Percentiles rank a stretch among this genome's conserved stretches.
phyloP scores from a whole-genome alignment of 352 stramenopile genomes.

The Elongisporangium anandrum region DNA sequence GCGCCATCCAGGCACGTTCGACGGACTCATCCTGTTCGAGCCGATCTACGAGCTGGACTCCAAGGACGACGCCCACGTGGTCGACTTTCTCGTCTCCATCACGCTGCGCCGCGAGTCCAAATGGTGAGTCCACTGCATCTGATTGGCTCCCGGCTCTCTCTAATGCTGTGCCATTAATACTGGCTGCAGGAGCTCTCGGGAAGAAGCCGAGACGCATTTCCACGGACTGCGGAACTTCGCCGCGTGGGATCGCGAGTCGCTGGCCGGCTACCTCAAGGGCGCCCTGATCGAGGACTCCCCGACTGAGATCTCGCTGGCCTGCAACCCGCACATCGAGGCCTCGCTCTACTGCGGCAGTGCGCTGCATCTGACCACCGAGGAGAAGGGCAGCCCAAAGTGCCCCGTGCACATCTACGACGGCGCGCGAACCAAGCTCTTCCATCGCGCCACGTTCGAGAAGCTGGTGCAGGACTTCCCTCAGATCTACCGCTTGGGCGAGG shows the following conservation, averaged over 20 bases:
- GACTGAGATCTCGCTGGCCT: constrained; percentile 18
- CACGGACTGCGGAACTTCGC: constrained; percentile 32
- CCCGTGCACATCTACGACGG: constrained; percentile 17
- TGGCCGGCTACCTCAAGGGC: constrained; percentile 28
- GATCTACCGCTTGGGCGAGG: constrained; percentile 19
- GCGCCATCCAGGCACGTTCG: constrained; percentile 36
- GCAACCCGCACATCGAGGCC: constrained; percentile 32
- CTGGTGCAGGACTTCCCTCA: constrained; percentile 15
- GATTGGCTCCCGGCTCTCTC: not conserved
- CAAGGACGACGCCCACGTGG: not conserved
- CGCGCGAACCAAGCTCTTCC: constrained; percentile 26
- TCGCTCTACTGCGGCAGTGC: constrained; percentile 23
- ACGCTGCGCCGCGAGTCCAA: constrained; percentile 26
- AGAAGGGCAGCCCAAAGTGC: constrained; percentile 14
- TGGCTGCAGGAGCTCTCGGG: constrained; percentile 16
- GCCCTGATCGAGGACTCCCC: constrained; percentile 13
- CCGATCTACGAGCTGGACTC: constrained; percentile 20
- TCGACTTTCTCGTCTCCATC: constrained; percentile 31
- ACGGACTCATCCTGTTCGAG: constrained; percentile 43
- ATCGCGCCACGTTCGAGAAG: constrained; percentile 9
- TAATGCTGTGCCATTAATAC: not conserved
- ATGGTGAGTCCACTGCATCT: constrained; percentile 1
- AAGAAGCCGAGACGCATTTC: constrained; percentile 22
- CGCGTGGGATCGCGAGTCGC: constrained; percentile 26
- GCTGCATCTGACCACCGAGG: constrained; percentile 13